Conservation (phyloP, 2,329 filamentous ascomycete genomes). For the Diplocarpon rosae region DNA sequence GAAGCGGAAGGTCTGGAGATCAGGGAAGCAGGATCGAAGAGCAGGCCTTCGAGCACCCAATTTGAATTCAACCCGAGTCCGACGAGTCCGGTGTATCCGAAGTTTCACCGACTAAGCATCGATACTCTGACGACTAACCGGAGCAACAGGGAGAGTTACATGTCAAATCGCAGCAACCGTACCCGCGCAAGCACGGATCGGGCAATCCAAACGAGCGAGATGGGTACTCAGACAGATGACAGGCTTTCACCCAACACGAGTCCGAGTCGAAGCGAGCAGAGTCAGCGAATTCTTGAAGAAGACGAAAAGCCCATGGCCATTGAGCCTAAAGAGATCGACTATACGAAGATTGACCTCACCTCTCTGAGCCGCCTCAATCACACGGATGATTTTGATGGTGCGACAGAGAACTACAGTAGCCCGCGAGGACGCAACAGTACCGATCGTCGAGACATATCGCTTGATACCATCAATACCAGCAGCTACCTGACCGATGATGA, state of each 20-base stretch:
- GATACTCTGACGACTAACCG: slow-evolving; percentile 47
- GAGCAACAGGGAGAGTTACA: slow-evolving; percentile 64
- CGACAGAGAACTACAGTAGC: slow-evolving; percentile 25
- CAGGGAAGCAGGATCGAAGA: slow-evolving; percentile 71
- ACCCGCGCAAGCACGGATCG: slow-evolving; percentile 41
- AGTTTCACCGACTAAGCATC: slow-evolving; percentile 51
- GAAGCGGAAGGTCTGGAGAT: slow-evolving; percentile 85
- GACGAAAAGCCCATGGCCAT: slow-evolving; percentile 31
- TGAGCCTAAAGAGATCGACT: slow-evolving; percentile 43
- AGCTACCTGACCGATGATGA: slow-evolving; percentile 38
- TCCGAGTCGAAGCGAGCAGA: slow-evolving; percentile 38
- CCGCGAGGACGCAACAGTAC: slow-evolving; percentile 18
- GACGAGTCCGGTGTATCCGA: slow-evolving; percentile 57
- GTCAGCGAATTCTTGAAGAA: slow-evolving; percentile 23
- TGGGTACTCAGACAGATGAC: slow-evolving; percentile 48
- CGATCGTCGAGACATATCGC: slow-evolving; percentile 20
- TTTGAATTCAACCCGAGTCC: slow-evolving; percentile 75
- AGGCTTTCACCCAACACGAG: slow-evolving; percentile 43
- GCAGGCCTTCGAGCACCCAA: slow-evolving; percentile 62
- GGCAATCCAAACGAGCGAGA: slow-evolving; percentile 59
- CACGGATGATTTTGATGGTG: slow-evolving; percentile 24
- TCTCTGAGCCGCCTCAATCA: slow-evolving; percentile 27
- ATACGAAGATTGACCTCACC: slow-evolving; percentile 46
- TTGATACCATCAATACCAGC: slow-evolving; percentile 28
- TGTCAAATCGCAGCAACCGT: slow-evolving; percentile 48